These are phyloP conservation scores for Speleostelium caveatum DNA, from an alignment of 78 protist species.

Conservation along the genomic window DNA sequence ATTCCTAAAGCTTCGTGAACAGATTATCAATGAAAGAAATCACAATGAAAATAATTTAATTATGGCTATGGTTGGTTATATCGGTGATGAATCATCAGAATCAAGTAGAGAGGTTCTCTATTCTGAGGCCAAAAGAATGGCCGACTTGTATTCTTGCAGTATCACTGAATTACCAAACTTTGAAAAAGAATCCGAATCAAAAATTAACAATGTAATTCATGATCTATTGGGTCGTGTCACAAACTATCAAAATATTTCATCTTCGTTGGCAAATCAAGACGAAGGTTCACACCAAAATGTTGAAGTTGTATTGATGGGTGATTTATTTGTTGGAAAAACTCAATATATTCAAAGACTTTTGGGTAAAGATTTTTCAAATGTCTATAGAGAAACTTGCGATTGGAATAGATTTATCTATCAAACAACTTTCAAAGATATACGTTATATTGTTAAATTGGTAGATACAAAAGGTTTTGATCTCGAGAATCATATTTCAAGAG, in stretches of 20 bases:
- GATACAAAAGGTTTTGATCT: conserved; percentile 48
- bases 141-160: conserved; percentile 44
- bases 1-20: conserved; percentile 34
- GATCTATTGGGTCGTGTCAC: conserved; percentile 52
- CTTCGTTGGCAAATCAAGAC: background rate
- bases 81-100: conserved; percentile 1
- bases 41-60: conserved; percentile 22
- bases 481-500: conserved; percentile 34
- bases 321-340: conserved; percentile 58
- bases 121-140: conserved; percentile 60
- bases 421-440: conserved; percentile 14
- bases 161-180: conserved; percentile 26
- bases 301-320: conserved; percentile 57
- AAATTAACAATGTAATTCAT: background rate
- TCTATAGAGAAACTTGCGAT: conserved; percentile 54
- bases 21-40: conserved; percentile 58
- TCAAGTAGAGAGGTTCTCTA: conserved; percentile 20
- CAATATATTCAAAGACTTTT: conserved; percentile 43
- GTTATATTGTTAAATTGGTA: conserved; percentile 22
- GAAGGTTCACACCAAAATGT: background rate
- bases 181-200: conserved; percentile 14
- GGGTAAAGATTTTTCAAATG: conserved; percentile 1
- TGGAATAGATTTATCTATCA: conserved; percentile 44
- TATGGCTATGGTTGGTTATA: conserved; percentile 63
- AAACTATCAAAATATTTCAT: background rate